Conservation (phyloP, 345 rosid genomes). For the Firmiana major region DNA sequence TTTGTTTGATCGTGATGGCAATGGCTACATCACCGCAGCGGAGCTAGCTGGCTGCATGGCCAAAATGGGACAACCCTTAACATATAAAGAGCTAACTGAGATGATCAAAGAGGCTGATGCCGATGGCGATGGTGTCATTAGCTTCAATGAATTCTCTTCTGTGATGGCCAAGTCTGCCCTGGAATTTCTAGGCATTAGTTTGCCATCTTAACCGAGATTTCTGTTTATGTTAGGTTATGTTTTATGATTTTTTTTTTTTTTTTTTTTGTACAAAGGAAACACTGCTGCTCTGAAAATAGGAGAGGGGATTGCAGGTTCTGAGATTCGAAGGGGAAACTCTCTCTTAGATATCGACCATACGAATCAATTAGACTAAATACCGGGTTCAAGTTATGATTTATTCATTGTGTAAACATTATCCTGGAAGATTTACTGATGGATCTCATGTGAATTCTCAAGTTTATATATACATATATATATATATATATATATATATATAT, state of each 20-base stretch:
- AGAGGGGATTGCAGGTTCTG: too few relatives aligned
- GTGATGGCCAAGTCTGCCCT: constrained; percentile 67
- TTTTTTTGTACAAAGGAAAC: too few relatives aligned
- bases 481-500: too few relatives aligned
- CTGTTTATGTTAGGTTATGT: not conserved
- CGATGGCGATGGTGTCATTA: constrained; percentile 73
- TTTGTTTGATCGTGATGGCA: constrained; percentile 70
- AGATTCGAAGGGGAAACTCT: too few relatives aligned
- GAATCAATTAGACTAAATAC: too few relatives aligned
- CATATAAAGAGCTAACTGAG: constrained; percentile 62
- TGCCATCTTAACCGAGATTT: not conserved
- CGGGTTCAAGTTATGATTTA: not conserved
- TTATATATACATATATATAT: too few relatives aligned
- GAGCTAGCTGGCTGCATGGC: constrained; percentile 85
- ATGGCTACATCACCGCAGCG: constrained; percentile 70
- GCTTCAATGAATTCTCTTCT: constrained; percentile 67
- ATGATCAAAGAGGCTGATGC: constrained; percentile 79
- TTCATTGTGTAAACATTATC: not conserved
- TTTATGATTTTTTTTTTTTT: too few relatives aligned
- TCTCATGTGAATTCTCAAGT: not conserved
- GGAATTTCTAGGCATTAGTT: constrained; percentile 39
- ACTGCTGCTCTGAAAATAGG: too few relatives aligned
- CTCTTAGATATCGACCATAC: too few relatives aligned
- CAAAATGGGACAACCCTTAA: constrained; percentile 81
- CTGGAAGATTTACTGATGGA: not conserved